Evolutionary conservation across 805 yeast species (phyloP).

Genomic region (Sugiyamaella smithiae): DNA sequence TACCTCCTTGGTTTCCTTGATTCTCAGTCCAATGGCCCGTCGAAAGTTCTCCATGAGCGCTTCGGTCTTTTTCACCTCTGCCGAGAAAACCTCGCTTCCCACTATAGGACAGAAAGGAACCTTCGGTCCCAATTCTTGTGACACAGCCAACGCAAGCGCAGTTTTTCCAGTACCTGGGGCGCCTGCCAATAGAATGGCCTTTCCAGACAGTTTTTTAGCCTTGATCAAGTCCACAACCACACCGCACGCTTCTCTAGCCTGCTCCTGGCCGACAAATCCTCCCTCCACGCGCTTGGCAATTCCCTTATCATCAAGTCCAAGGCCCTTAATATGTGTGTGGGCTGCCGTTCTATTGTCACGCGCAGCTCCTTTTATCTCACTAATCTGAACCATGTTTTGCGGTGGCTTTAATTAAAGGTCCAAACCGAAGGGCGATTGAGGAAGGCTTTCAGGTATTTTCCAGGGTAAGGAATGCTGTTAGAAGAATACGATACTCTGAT

Average conservation of each 20-base stretch:
- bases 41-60: constrained; percentile 95
- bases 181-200: constrained; percentile 93
- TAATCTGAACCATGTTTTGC: constrained; percentile 66
- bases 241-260: constrained; percentile 82
- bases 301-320: constrained; percentile 90
- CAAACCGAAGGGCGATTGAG: neutral
- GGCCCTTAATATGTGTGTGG: constrained; percentile 93
- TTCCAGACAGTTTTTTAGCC: constrained; percentile 88
- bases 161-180: constrained; percentile 99
- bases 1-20: constrained; percentile 95
- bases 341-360: constrained; percentile 82
- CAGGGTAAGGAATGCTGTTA: neutral
- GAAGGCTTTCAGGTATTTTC: neutral
- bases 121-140: constrained; percentile 94
- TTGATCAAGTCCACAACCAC: constrained; percentile 90
- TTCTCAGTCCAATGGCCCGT: constrained; percentile 92
- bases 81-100: constrained; percentile 88
- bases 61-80: constrained; percentile 97
- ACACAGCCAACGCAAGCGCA: constrained; percentile 91
- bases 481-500: neutral
- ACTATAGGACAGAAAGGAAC: constrained; percentile 98
- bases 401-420: neutral
- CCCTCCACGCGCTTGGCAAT: constrained; percentile 80
- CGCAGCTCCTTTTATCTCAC: constrained; percentile 62
- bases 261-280: constrained; percentile 77